A percentile compares a stretch with the other conserved stretches of the same genome.
Evolutionary conservation across 2,329 filamentous ascomycete genomes (phyloP).

Genomic region (Aspergillus calidoustus): DNA sequence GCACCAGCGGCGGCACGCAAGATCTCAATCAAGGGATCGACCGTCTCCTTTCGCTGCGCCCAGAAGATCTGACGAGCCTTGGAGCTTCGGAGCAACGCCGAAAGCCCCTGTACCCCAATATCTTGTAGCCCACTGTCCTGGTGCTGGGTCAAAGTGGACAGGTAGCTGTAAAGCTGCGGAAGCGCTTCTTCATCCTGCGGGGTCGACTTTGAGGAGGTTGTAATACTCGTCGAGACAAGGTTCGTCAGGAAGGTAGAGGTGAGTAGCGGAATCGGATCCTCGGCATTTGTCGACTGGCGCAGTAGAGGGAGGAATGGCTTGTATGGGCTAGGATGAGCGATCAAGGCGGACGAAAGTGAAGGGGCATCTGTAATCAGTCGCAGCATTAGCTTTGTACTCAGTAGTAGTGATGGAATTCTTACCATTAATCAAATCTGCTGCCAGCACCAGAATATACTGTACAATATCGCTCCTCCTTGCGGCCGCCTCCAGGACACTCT

Average conservation of each 20-base stretch:
- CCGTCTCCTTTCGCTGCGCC: slow-evolving; percentile 83
- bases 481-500: slow-evolving; percentile 83
- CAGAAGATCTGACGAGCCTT: slow-evolving; percentile 83
- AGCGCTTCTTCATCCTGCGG: slow-evolving; percentile 74
- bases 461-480: slow-evolving; percentile 86
- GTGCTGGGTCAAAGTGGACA: slow-evolving; percentile 81
- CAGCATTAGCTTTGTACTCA: neutral
- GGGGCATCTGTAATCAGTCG: slow-evolving; percentile 68
- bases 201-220: slow-evolving; percentile 63
- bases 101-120: slow-evolving; percentile 92
- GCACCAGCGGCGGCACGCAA: slow-evolving; percentile 74
- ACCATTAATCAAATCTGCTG: slow-evolving; percentile 88
- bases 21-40: slow-evolving; percentile 81
- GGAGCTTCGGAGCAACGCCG: slow-evolving; percentile 75
- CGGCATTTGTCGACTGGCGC: slow-evolving; percentile 79
- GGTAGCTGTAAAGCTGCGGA: slow-evolving; percentile 81
- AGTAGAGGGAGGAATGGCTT: slow-evolving; percentile 84
- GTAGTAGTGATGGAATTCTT: slow-evolving; percentile 27
- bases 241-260: slow-evolving; percentile 84
- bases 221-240: slow-evolving; percentile 70
- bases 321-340: slow-evolving; percentile 71
- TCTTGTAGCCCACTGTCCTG: slow-evolving; percentile 90
- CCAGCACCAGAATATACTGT: slow-evolving; percentile 90
- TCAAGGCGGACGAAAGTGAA: slow-evolving; percentile 74
- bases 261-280: slow-evolving; percentile 86